A percentile compares a stretch with the other conserved stretches of the same genome.
These are phyloP conservation scores for Geosmithia putterillii DNA, from an alignment of 2,329 filamentous ascomycete genomes.

Conservation along the genomic window DNA sequence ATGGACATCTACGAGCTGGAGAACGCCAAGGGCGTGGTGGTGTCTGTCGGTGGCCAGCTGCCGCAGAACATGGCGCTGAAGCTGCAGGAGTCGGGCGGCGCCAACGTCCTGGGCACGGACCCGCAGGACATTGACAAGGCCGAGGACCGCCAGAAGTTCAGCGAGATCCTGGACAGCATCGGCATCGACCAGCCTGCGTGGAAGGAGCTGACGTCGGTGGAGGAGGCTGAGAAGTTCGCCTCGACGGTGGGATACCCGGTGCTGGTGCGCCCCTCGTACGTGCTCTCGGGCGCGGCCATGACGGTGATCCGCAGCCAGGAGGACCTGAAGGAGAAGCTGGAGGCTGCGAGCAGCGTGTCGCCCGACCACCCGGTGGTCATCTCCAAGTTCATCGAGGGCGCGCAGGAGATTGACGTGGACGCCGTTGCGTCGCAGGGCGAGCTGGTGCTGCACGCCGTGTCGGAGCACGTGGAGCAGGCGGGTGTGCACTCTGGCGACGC, in stretches of 20 bases:
- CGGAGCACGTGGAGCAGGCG: conserved; percentile 91
- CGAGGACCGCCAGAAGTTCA: conserved; percentile 97
- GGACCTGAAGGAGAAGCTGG: conserved; percentile 89
- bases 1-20: conserved; percentile 99
- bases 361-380: conserved; percentile 97
- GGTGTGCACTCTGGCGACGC: conserved; percentile 98
- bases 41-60: conserved; percentile 90
- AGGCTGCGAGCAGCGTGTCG: conserved; percentile 79
- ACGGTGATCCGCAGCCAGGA: conserved; percentile 82
- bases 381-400: conserved; percentile 95
- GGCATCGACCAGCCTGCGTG: conserved; percentile 94
- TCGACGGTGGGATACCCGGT: conserved; percentile 83
- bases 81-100: conserved; percentile 81
- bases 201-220: conserved; percentile 89
- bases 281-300: conserved; percentile 96
- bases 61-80: conserved; percentile 95
- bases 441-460: conserved; percentile 81
- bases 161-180: conserved; percentile 90
- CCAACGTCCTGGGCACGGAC: conserved; percentile 84
- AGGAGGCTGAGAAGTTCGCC: conserved; percentile 80
- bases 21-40: conserved; percentile 71
- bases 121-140: conserved; percentile 94
- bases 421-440: conserved; percentile 80
- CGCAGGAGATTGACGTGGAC: conserved; percentile 92
- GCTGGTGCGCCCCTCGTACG: conserved; percentile 86